Evolutionary conservation across 1,284 basidiomycete species (phyloP), one percentile per base, ranked within the genome.

Genomic region (Athelia sp.): DNA sequence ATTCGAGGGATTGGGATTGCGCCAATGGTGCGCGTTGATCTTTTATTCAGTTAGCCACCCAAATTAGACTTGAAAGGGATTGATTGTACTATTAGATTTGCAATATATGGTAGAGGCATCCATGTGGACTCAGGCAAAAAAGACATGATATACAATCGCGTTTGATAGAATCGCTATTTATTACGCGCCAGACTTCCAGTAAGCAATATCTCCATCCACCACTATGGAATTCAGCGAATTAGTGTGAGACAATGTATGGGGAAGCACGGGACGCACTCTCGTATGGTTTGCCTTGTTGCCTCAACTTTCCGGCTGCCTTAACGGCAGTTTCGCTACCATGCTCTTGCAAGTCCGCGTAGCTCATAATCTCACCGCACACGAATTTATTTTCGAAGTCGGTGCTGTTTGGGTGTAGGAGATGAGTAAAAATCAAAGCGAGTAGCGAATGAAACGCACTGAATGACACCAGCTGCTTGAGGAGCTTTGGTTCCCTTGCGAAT

Each of bases 291-390:
- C 96, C 96, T 67, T 98, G 93, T 66, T 99, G 96, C 64, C 91
- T 79, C 52, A 96, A 80, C 72, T 97, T 98, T 40, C 97, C 97
- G 18, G 90, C 93, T 36, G 95, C 92, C 72, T 98, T 98, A 64
- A 97, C 94, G 11, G 87, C 84, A 3, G 81, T 57, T 75, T 99
- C 97, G 55, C 84, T 88, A 14, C 94, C 96, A 61, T 94, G 75
- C 70, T 98, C 93, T 65, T 90, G 90, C 56, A 99, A 75, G 65
- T 98, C 97, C 0, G 85, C 84, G 62, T 87, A 98, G 3, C 84
- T 64, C 92, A 98, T 98, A 65, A 99, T 98, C 71, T 99, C 96
- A 70, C 96, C 97, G 61, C 96, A 99, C n/a, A 99, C 91, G 61
- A 99, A 98, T 73, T 97, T 97, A 69, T 96, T 91, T 74, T 98